These are phyloP conservation scores for Coriolopsis trogii DNA, from an alignment of 1,284 basidiomycete species.

Conservation along the genomic window DNA sequence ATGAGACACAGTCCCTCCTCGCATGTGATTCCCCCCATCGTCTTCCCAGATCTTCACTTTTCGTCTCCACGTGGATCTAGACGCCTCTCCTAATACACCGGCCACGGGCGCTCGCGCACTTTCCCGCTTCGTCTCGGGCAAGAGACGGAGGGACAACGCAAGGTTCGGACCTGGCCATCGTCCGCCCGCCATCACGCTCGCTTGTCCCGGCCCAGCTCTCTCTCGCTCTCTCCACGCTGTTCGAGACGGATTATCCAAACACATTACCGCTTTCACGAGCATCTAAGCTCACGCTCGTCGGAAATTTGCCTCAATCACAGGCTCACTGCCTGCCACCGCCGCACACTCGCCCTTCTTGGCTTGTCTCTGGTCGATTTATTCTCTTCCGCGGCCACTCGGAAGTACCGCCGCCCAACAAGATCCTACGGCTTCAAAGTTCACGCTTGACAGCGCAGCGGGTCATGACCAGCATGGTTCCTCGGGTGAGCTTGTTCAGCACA, in stretches of 20 bases:
- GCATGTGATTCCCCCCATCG: constrained; percentile 28
- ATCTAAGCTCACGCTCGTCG: constrained; percentile 34
- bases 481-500: no score
- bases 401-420: no score
- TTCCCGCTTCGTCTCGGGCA: constrained; percentile 39
- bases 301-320: constrained; percentile 52
- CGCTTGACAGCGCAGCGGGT: no score
- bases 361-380: no score
- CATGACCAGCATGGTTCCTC: no score
- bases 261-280: background rate
- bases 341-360: no score
- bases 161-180: no score
- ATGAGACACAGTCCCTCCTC: constrained; percentile 7
- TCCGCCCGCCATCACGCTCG: constrained; percentile 2
- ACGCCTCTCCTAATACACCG: constrained; percentile 50
- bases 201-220: background rate
- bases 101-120: constrained; percentile 57
- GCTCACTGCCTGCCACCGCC: no score
- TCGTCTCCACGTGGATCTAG: constrained; percentile 32
- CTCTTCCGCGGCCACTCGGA: no score
- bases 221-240: background rate
- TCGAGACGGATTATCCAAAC: background rate
- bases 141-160: no score
- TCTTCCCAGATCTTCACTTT: constrained; percentile 41
- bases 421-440: no score